Base-by-base conservation (phyloP, 78 protist genomes). In the Dictyostelium brefeldianum region DNA sequence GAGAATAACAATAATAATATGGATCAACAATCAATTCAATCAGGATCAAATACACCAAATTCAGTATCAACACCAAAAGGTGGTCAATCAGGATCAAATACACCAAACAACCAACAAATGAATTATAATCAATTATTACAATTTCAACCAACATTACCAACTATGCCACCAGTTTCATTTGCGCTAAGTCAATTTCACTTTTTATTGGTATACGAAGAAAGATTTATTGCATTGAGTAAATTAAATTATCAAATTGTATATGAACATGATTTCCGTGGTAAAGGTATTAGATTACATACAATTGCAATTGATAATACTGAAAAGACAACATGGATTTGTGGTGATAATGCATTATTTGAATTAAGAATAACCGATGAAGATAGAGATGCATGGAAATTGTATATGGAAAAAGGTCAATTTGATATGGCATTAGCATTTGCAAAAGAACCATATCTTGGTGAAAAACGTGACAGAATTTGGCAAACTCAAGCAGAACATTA, bases 401-500 rank as follows among this genome's bases (percentile, higher is more conserved):
- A 96, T 67, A 50, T 96, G 67, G 91, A 77, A 70, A 64, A 62
- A 29, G 59, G 78, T 17, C 94, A 96, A 15, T 96, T 64, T 12
- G 97, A 90, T 22, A 59, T 67, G 31, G 98, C 97, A 7, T 65
- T 93, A 25, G 91, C 94, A 29, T 80, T 73, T 65, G 92, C 92
- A 31, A 46, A 79, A 73, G 95, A 36, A 25, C 89, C 89, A n/a
- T 48, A 15, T 25, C 14, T 56, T 1, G n/a, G 12, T 25, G 74
- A 50, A 17, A 54, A 74, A 64, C 43, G 43, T 9, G 81, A 80
- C 22, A 12, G 82, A 85, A 95, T 96, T 46, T 71, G 83, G 74
- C 83, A 92, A 62, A 81, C 92, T 31, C 97, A 95, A 81, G 97
- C 96, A 8, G 97, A 97, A 65, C 78, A 94, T 67, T 93, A 83